Evolutionary conservation across 164 flowering plant species (phyloP), one percentile per base, ranked within the genome.

Genomic region (Stephania cephalantha): DNA sequence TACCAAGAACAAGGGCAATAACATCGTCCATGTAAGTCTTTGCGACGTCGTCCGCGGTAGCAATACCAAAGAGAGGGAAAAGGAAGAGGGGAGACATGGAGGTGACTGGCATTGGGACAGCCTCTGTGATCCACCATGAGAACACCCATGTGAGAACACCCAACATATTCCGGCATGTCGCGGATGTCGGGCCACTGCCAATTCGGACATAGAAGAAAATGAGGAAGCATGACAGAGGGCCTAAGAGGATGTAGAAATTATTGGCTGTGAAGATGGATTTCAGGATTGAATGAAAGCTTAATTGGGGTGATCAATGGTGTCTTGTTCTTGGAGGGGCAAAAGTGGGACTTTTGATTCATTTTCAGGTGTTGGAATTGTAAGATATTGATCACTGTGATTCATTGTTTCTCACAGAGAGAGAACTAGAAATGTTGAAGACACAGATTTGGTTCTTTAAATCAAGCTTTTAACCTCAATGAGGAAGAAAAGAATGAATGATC

Each of bases 61-160:
- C 63, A 52, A 94, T 88, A 5, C 98, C 97, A 50, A 94, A 88
- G n/a, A 95, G 20, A 0, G 98, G 98, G 71, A 95, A 95, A 46
- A 95, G 89, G 75, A 95, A 95, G 15, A 95, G 84, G 7, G 97
- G 98, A 20, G 97, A 64, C 93, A 95, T 88, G 80, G 98, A 95
- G 31, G 98, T 91, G 18, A 95, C 48, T 3, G 98, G 97, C 92
- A 93, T 86, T 9, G 98, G 97, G 17, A 95, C 92, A 0, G 98
- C 98, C 80, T 89, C 92, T 2, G 97, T 90, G n/a, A 93, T 45
- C 98, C 98, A 95, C 97, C 98, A 95, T 1, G 88, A 65, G 64
- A 95, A 95, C 18, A 95, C 75, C 98, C 98, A 95, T 0, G 83
- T 87, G 10, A 93, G 86, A 7, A 89, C 85, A 0, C 78, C 97